Conservation (phyloP, 2,329 filamentous ascomycete genomes). For the Helicocarpus griseus region DNA sequence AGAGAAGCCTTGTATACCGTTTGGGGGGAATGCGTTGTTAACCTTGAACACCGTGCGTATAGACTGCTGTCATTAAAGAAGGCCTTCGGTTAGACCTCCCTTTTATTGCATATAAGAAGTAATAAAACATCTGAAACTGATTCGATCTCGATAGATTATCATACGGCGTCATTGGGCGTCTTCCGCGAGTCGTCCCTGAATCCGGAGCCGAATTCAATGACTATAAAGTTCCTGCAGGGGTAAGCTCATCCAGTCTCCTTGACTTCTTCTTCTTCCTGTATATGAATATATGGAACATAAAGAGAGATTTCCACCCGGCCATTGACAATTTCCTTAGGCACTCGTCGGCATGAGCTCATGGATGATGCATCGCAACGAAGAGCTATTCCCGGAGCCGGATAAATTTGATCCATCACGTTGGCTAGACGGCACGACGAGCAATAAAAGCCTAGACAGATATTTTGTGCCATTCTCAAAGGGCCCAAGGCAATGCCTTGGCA, state of each 20-base stretch:
- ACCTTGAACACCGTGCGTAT: slow-evolving; percentile 5
- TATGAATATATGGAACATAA: background rate
- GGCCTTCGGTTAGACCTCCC: slow-evolving; percentile 20
- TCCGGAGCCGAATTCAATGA: slow-evolving; percentile 22
- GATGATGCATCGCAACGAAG: background rate
- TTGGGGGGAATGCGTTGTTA: slow-evolving; percentile 22
- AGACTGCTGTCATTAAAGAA: slow-evolving; percentile 29
- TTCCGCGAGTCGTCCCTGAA: slow-evolving; percentile 26
- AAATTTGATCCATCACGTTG: background rate
- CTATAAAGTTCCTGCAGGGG: slow-evolving; percentile 23
- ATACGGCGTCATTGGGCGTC: slow-evolving; percentile 23
- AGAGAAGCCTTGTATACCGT: no score
- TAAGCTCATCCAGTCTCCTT: slow-evolving; percentile 7
- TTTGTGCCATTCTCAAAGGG: background rate
- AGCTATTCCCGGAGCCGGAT: background rate
- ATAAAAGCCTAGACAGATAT: background rate
- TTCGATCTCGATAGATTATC: slow-evolving; percentile 14
- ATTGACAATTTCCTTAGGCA: background rate
- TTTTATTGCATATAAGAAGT: background rate
- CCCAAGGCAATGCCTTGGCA: background rate
- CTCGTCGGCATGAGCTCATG: background rate
- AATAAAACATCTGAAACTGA: background rate
- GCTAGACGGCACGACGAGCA: background rate
- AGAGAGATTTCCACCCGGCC: background rate
- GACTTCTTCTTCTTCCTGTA: background rate